Conservation (phyloP, 2,329 filamentous ascomycete species). For the Diplodia corticola region DNA sequence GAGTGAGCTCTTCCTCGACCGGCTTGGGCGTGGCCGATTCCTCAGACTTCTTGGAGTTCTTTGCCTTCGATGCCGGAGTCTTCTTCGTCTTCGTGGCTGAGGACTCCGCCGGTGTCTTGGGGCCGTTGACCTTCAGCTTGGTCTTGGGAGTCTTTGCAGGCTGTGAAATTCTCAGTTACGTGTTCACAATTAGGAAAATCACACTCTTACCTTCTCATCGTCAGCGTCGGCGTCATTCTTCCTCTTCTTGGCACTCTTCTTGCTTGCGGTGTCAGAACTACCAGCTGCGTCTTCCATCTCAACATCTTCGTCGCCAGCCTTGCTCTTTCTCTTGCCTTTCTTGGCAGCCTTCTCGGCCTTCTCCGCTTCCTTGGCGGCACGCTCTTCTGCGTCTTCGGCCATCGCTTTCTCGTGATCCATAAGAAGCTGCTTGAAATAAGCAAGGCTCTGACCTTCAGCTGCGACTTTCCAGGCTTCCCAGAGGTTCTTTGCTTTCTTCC, state of each 20-base stretch:
- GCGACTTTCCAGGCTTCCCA: conserved; percentile 79
- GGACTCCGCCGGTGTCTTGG: conserved; percentile 34
- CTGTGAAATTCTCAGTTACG: conserved; percentile 30
- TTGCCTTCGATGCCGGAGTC: conserved; percentile 41
- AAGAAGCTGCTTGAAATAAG: conserved; percentile 82
- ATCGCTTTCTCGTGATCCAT: conserved; percentile 57
- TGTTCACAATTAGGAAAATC: neutral
- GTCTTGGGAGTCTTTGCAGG: conserved; percentile 53
- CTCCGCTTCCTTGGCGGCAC: conserved; percentile 64
- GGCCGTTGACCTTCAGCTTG: conserved; percentile 50
- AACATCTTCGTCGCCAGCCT: conserved; percentile 37
- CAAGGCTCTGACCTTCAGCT: conserved; percentile 71
- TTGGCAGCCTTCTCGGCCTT: conserved; percentile 53
- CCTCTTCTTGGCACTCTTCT: conserved; percentile 62
- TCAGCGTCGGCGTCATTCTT: conserved; percentile 69
- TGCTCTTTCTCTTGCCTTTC: conserved; percentile 45
- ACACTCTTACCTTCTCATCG: conserved; percentile 57
- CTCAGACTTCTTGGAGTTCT: conserved; percentile 56
- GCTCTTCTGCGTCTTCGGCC: conserved; percentile 60
- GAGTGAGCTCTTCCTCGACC: conserved; percentile 56
- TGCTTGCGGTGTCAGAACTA: conserved; percentile 40
- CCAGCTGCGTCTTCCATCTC: conserved; percentile 44
- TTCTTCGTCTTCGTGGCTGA: conserved; percentile 39
- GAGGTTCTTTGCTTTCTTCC: conserved; percentile 78
- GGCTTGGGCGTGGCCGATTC: conserved; percentile 56